Evolutionary conservation across 176 grass and related monocot species (phyloP).

Genomic region (Saccharum spontaneum): DNA sequence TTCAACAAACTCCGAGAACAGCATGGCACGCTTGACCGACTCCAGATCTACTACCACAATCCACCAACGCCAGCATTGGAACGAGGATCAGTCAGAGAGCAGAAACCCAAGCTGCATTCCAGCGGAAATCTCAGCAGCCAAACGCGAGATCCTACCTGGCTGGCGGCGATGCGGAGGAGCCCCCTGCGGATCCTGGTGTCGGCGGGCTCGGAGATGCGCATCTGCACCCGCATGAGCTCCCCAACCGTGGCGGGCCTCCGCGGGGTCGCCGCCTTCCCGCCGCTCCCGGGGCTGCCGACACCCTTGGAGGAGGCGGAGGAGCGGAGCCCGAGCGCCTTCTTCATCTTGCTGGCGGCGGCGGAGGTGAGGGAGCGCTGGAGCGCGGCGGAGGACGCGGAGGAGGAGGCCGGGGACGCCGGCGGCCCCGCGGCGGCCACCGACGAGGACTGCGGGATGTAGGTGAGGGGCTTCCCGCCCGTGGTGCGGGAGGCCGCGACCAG

Average conservation of each 20-base stretch:
- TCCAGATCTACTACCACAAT: slow-evolving; percentile 49
- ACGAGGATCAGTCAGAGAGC: slow-evolving; percentile 14
- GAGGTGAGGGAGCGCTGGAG: slow-evolving; percentile 92
- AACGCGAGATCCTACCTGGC: slow-evolving; percentile 68
- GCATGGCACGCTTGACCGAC: background rate
- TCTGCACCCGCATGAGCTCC: slow-evolving; percentile 89
- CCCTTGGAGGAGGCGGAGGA: slow-evolving; percentile 71
- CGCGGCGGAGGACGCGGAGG: slow-evolving; percentile 46
- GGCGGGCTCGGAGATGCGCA: slow-evolving; percentile 76
- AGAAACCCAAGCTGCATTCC: slow-evolving; percentile 20
- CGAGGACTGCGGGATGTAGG: slow-evolving; percentile 77
- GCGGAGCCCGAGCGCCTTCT: slow-evolving; percentile 91
- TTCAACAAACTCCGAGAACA: slow-evolving; percentile 15
- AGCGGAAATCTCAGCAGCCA: background rate
- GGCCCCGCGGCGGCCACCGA: background rate
- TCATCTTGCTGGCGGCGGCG: slow-evolving; percentile 94
- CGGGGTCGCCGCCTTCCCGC: slow-evolving; percentile 5
- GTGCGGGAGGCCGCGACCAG: slow-evolving; percentile 83
- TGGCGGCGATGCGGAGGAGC: slow-evolving; percentile 77
- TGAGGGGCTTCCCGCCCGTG: slow-evolving; percentile 75
- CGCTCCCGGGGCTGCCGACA: slow-evolving; percentile 57
- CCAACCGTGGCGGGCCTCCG: slow-evolving; percentile 64
- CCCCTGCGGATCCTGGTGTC: slow-evolving; percentile 94
- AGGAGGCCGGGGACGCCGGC: slow-evolving; percentile 25
- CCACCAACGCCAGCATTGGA: slow-evolving; percentile 2